Conservation (phyloP, 805 yeast species). For the Nakazawaea wyomingensis region DNA sequence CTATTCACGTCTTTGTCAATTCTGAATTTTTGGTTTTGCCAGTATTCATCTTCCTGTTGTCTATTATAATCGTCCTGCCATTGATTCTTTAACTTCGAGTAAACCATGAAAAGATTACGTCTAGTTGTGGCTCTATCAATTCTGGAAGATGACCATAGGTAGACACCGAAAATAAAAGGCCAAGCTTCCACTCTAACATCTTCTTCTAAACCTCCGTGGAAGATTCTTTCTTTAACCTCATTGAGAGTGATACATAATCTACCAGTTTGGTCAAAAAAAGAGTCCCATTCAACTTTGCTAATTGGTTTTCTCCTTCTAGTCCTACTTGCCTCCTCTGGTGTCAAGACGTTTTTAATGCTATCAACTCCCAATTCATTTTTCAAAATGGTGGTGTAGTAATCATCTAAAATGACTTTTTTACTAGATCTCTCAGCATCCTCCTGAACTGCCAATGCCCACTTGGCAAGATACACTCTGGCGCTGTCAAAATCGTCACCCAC, state of each 20-base stretch:
- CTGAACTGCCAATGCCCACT: slow-evolving; percentile 94
- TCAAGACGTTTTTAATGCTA: slow-evolving; percentile 37
- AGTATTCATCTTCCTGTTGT: slow-evolving; percentile 54
- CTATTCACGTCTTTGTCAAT: slow-evolving; percentile 92
- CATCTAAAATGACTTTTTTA: slow-evolving; percentile 48
- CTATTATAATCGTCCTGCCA: slow-evolving; percentile 62
- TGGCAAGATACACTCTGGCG: slow-evolving; percentile 87
- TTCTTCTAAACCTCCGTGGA: slow-evolving; percentile 80
- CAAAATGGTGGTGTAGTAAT: slow-evolving; percentile 50
- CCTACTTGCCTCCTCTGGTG: slow-evolving; percentile 53
- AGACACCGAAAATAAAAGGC: slow-evolving; percentile 78
- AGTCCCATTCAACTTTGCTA: slow-evolving; percentile 72
- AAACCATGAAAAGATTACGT: slow-evolving; percentile 48
- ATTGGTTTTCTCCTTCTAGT: slow-evolving; percentile 67
- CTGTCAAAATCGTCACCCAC: slow-evolving; percentile 90
- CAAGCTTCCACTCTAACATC: slow-evolving; percentile 69
- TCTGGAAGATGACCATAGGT: slow-evolving; percentile 79
- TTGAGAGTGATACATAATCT: slow-evolving; percentile 62
- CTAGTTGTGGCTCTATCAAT: slow-evolving; percentile 61
- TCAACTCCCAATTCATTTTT: slow-evolving; percentile 59
- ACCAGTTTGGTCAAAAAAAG: slow-evolving; percentile 78
- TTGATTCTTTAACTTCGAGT: slow-evolving; percentile 52
- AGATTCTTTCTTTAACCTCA: slow-evolving; percentile 78
- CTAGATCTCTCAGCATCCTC: slow-evolving; percentile 75
- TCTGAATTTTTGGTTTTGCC: slow-evolving; percentile 85